Conservation (phyloP, 306 rosid species). For the Coriaria nepalensis region DNA sequence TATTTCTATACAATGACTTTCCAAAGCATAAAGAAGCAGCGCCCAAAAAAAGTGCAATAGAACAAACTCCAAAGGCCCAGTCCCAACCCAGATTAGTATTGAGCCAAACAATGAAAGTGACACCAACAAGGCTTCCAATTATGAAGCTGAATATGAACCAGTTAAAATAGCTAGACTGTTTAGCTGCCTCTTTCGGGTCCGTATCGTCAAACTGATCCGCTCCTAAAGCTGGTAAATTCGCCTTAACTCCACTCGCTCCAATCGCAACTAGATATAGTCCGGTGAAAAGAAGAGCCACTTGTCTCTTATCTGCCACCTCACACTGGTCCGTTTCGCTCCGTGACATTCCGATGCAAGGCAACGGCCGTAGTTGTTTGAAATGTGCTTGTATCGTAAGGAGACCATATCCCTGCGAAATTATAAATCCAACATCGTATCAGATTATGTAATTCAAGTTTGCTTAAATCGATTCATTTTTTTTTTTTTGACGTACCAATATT, state of each 20-base stretch:
- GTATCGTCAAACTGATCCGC: constrained; percentile 66
- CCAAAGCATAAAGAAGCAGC: constrained; percentile 35
- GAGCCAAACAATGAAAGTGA: constrained; percentile 53
- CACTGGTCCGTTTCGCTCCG: constrained; percentile 22
- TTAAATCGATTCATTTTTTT: too few relatives aligned
- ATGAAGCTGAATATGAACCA: constrained; percentile 73
- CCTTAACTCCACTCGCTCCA: constrained; percentile 64
- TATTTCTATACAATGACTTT: constrained; percentile 42
- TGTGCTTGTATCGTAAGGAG: constrained; percentile 53
- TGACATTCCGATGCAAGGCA: constrained; percentile 35
- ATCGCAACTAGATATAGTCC: constrained; percentile 65
- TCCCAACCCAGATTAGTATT: constrained; percentile 59
- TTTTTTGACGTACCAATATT: too few relatives aligned
- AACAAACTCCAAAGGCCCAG: constrained; percentile 39
- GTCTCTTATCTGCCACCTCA: constrained; percentile 24
- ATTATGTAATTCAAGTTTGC: too few relatives aligned
- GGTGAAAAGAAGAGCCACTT: constrained; percentile 37
- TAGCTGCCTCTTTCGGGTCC: constrained; percentile 47
- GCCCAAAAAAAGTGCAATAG: constrained; percentile 24
- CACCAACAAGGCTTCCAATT: constrained; percentile 48
- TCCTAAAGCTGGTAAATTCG: constrained; percentile 65
- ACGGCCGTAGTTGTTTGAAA: constrained; percentile 38
- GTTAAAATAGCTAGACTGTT: constrained; percentile 69
- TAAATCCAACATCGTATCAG: too few relatives aligned
- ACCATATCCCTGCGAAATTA: constrained; percentile 64